These are phyloP conservation scores for Aurifilum marmelostoma DNA, from an alignment of 2,329 filamentous ascomycete species.

Conservation along the genomic window DNA sequence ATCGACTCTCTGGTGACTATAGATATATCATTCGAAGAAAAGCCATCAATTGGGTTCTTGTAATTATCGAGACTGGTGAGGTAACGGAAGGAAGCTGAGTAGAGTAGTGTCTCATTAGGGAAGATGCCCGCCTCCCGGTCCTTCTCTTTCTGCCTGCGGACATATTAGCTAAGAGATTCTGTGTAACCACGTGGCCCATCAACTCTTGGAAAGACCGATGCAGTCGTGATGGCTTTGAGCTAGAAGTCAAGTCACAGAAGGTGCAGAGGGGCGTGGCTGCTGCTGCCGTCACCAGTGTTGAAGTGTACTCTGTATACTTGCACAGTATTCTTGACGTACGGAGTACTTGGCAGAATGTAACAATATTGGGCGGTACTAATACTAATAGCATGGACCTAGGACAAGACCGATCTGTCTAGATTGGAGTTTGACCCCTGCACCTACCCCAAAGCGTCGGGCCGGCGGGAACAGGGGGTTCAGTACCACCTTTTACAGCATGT, in stretches of 20 bases:
- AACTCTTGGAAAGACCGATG: background rate
- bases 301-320: background rate
- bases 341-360: no score
- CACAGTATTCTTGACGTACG: no score
- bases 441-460: slow-evolving; percentile 1
- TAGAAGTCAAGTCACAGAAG: background rate
- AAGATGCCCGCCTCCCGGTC: background rate
- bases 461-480: background rate
- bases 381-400: no score
- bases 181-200: background rate
- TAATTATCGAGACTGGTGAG: no score
- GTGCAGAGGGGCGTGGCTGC: background rate
- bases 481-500: background rate
- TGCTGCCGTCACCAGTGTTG: background rate
- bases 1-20: background rate
- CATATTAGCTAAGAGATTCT: background rate
- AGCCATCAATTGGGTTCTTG: no score
- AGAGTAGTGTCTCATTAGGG: background rate
- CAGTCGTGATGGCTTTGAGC: background rate
- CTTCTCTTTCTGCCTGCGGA: background rate
- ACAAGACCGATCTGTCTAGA: no score
- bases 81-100: background rate
- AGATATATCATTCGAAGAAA: no score
- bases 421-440: background rate
- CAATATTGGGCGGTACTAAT: background rate